Evolutionary conservation across 2,329 filamentous ascomycete species (phyloP).

Genomic region (Cadophora gregata): DNA sequence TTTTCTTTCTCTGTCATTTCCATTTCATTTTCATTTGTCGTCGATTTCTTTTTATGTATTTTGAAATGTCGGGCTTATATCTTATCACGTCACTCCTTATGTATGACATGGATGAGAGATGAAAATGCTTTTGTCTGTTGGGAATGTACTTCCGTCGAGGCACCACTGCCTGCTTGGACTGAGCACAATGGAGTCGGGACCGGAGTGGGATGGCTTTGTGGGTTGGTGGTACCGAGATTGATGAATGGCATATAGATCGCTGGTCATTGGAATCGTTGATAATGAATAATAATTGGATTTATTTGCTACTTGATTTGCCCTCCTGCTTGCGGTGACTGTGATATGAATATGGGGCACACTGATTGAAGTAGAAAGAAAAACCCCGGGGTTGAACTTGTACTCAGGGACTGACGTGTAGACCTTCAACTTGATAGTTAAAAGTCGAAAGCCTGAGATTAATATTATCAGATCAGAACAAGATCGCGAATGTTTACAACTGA

Average conservation of each 20-base stretch:
- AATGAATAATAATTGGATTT: slow-evolving; percentile 19
- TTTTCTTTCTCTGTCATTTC: neutral
- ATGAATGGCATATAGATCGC: slow-evolving; percentile 21
- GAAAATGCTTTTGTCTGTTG: slow-evolving; percentile 11
- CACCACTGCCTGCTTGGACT: slow-evolving; percentile 10
- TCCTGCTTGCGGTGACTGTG: too few relatives aligned
- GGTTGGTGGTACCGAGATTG: neutral
- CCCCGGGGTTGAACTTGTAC: too few relatives aligned
- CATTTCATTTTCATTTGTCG: slow-evolving; percentile 7
- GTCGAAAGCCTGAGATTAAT: too few relatives aligned
- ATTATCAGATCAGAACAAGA: too few relatives aligned
- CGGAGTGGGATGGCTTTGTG: slow-evolving; percentile 18
- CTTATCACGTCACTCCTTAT: slow-evolving; percentile 6
- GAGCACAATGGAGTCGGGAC: slow-evolving; percentile 26
- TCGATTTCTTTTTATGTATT: slow-evolving; percentile 1
- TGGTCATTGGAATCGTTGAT: slow-evolving; percentile 4
- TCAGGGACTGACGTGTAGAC: too few relatives aligned
- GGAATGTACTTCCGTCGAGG: slow-evolving; percentile 10
- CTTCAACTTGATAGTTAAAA: too few relatives aligned
- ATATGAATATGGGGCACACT: too few relatives aligned
- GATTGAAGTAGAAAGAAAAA: too few relatives aligned
- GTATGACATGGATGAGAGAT: neutral
- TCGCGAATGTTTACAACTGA: too few relatives aligned
- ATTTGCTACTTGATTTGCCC: neutral
- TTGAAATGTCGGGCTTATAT: slow-evolving; percentile 2